phyloP scores from a whole-genome alignment of 140 eudicot species.

The Bidens hawaiensis region DNA sequence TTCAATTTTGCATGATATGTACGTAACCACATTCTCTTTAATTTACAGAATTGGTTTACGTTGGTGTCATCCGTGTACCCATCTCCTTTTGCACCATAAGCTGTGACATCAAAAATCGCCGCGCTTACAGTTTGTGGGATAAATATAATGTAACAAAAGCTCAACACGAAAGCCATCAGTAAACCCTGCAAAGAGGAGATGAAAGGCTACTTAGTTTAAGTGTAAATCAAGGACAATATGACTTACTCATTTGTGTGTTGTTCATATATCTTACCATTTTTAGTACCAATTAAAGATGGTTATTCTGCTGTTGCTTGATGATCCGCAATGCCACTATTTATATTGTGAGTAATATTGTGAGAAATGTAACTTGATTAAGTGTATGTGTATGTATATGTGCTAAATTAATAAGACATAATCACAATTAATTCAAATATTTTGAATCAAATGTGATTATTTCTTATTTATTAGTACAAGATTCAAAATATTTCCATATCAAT shows the following conservation, averaged over 20 bases:
- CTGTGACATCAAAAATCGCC: neutral
- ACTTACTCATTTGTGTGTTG: too few relatives aligned
- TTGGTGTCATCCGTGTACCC: constrained; percentile 13
- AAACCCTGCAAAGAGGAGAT: constrained; percentile 2
- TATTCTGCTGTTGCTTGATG: neutral
- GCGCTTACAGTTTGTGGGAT: neutral
- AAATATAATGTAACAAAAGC: neutral
- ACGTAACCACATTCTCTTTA: neutral
- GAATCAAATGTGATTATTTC: too few relatives aligned
- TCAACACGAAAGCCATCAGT: neutral
- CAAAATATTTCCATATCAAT: neutral
- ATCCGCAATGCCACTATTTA: neutral
- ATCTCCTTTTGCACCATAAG: constrained; percentile 23
- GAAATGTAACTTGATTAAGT: neutral
- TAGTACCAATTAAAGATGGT: neutral
- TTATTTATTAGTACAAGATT: too few relatives aligned
- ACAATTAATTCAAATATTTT: too few relatives aligned
- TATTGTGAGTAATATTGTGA: too few relatives aligned
- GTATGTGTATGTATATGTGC: too few relatives aligned
- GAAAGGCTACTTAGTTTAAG: neutral
- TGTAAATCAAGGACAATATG: neutral
- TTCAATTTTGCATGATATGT: neutral
- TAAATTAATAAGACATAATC: too few relatives aligned
- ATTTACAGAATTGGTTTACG: neutral
- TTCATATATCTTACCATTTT: neutral